These are phyloP conservation scores for Claviceps paspali DNA, from an alignment of 2,329 filamentous ascomycete species.

Conservation along the genomic window DNA sequence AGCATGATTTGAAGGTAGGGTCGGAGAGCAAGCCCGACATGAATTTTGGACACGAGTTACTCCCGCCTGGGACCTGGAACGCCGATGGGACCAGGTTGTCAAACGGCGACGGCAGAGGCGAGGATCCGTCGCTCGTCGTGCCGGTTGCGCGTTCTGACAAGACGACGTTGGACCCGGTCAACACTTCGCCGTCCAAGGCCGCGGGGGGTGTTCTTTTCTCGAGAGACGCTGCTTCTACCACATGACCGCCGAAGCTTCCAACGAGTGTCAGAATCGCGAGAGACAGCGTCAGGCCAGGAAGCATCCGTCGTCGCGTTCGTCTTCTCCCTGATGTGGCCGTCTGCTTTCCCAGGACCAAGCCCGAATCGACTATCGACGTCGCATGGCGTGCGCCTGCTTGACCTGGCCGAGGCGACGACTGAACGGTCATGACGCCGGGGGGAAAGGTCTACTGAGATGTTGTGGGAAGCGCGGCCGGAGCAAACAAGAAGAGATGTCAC, in stretches of 20 bases:
- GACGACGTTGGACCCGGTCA: background rate
- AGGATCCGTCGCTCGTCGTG: background rate
- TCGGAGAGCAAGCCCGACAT: conserved; percentile 52
- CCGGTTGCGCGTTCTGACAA: background rate
- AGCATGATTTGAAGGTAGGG: conserved; percentile 54
- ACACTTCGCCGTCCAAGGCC: background rate
- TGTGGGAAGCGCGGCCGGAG: too few species aligned
- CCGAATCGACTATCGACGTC: background rate
- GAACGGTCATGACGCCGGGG: background rate
- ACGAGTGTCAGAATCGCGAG: background rate
- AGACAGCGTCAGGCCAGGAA: conserved; percentile 1
- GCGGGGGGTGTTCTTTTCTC: background rate
- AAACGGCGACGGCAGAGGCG: conserved; percentile 46
- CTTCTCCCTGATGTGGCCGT: too few species aligned
- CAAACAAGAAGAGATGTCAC: background rate
- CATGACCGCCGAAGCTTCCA: background rate
- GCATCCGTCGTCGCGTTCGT: too few species aligned
- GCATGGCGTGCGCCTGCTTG: background rate
- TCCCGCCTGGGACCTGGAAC: conserved; percentile 36
- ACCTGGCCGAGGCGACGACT: background rate
- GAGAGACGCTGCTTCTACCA: background rate
- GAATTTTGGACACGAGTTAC: conserved; percentile 46
- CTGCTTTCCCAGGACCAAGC: background rate
- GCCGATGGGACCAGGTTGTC: conserved; percentile 49
- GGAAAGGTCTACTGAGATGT: too few species aligned